Percentiles rank a stretch among this genome's conserved stretches.
phyloP scores from a whole-genome alignment of 2,329 filamentous ascomycete species.

The Scytalidium sp. region DNA sequence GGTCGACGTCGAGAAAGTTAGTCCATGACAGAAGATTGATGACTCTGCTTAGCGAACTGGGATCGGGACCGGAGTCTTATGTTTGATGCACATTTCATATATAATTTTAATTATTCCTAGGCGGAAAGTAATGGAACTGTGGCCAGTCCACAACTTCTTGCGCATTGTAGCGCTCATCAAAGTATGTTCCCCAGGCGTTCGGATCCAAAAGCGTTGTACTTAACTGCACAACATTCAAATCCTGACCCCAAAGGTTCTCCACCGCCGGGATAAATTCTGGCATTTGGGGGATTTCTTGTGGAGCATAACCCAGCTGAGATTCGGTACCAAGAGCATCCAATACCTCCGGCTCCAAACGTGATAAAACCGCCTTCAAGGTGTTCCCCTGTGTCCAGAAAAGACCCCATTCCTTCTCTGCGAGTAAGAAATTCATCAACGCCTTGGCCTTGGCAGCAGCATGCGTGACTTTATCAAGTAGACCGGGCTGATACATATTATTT shows the following conservation, averaged over 20 bases:
- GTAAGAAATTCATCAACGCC: not conserved
- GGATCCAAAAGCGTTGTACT: not conserved
- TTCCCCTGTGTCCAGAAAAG: not conserved
- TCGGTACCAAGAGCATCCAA: not conserved
- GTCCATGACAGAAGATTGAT: too few species aligned
- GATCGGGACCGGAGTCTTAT: too few species aligned
- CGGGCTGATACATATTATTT: not conserved
- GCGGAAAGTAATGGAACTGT: not conserved
- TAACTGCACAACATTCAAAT: not conserved
- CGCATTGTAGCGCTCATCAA: not conserved
- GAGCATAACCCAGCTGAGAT: not conserved
- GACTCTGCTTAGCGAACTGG: too few species aligned
- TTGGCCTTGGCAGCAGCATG: not conserved
- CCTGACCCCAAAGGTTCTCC: not conserved
- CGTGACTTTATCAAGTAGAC: not conserved
- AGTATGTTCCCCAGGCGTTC: not conserved
- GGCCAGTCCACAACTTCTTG: not conserved
- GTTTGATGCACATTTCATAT: not conserved
- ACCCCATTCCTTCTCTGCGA: not conserved
- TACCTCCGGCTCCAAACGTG: not conserved
- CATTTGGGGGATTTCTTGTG: not conserved
- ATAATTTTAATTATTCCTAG: not conserved
- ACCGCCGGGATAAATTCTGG: not conserved
- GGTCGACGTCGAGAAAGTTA: too few species aligned
- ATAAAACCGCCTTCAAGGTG: not conserved